Conservation (phyloP, 2,329 filamentous ascomycete species). For the Chrysosphaeria jannelii region DNA sequence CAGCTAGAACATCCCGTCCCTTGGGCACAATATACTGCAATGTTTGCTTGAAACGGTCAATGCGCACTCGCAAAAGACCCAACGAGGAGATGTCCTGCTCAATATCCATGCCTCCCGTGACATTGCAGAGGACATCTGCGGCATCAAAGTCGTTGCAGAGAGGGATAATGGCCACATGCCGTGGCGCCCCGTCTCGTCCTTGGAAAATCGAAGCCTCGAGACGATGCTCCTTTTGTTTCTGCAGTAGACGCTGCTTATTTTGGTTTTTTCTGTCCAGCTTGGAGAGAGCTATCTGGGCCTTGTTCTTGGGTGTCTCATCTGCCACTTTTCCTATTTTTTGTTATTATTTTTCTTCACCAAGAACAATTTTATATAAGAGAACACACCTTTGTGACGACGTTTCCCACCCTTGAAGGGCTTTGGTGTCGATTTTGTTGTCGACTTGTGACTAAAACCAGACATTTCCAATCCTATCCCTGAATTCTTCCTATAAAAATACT, state of each 20-base stretch:
- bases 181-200: slow-evolving; percentile 63
- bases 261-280: slow-evolving; percentile 90
- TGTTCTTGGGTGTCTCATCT: slow-evolving; percentile 55
- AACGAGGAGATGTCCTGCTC: slow-evolving; percentile 10
- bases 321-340: slow-evolving; percentile 63
- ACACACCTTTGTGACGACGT: slow-evolving; percentile 16
- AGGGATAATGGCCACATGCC: slow-evolving; percentile 68
- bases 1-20: slow-evolving; percentile 41
- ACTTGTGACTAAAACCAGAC: slow-evolving; percentile 38
- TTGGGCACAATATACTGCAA: slow-evolving; percentile 41
- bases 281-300: slow-evolving; percentile 89
- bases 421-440: slow-evolving; percentile 64
- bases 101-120: slow-evolving; percentile 60
- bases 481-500: no score
- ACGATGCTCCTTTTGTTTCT: slow-evolving; percentile 59
- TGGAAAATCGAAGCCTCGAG: slow-evolving; percentile 54
- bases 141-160: slow-evolving; percentile 46
- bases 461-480: no score
- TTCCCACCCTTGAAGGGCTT: slow-evolving; percentile 87
- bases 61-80: slow-evolving; percentile 21
- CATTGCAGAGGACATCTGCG: slow-evolving; percentile 29
- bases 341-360: background rate
- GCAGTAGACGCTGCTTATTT: slow-evolving; percentile 61
- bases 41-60: slow-evolving; percentile 88
- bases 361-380: background rate